Evolutionary conservation across 2,329 filamentous ascomycete genomes (phyloP).

Genomic region (Alternaria incomplexa): DNA sequence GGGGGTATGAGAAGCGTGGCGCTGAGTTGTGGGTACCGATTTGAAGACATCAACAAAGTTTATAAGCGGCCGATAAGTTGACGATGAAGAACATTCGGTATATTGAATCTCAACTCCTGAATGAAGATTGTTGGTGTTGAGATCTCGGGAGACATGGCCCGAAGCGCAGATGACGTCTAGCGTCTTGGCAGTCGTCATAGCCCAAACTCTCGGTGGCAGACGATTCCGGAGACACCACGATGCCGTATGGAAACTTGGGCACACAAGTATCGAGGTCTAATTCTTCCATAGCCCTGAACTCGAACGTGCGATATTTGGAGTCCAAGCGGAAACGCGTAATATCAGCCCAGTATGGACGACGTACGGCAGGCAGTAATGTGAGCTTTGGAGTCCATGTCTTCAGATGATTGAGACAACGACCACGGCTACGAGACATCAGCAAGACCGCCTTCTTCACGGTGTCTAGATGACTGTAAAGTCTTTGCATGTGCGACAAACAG

Average conservation of each 20-base stretch:
- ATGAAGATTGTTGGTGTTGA: not conserved
- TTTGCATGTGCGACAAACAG: not conserved
- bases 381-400: not conserved
- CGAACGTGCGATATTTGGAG: not conserved
- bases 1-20: not conserved
- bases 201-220: not conserved
- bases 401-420: not conserved
- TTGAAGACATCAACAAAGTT: not conserved
- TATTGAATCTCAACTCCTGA: not conserved
- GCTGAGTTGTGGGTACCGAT: not conserved
- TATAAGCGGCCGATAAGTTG: not conserved
- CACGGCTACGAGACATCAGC: not conserved
- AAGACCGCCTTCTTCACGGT: not conserved
- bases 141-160: not conserved
- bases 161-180: not conserved
- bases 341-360: not conserved
- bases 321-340: not conserved
- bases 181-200: not conserved
- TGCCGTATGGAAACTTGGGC: no score
- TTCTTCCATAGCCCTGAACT: not conserved
- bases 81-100: not conserved
- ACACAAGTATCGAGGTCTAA: no score
- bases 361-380: not conserved
- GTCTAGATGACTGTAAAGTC: not conserved
- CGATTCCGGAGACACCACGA: not conserved